These are phyloP conservation scores for Phyllosticta ampelicida DNA, from an alignment of 2,329 filamentous ascomycete species.

Conservation along the genomic window DNA sequence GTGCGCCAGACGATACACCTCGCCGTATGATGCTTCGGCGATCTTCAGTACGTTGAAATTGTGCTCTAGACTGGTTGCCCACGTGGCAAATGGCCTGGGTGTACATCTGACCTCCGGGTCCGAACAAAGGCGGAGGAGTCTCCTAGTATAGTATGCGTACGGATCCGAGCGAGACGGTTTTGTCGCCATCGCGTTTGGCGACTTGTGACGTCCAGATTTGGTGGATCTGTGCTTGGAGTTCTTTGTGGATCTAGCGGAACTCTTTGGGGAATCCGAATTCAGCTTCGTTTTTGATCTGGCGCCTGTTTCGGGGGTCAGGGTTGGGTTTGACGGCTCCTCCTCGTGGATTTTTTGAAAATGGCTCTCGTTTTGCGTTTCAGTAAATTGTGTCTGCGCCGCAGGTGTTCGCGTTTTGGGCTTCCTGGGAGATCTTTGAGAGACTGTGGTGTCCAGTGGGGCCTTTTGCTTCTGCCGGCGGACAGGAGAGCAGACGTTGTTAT, in stretches of 20 bases:
- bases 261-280: neutral
- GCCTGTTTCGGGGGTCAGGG: neutral
- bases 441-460: neutral
- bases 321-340: no score
- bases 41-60: slow-evolving; percentile 47
- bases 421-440: neutral
- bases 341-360: neutral
- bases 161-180: neutral
- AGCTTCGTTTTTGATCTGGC: neutral
- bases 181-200: neutral
- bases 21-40: slow-evolving; percentile 55
- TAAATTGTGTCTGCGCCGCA: neutral
- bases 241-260: neutral
- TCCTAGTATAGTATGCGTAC: slow-evolving; percentile 13
- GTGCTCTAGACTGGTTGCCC: slow-evolving; percentile 30
- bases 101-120: slow-evolving; percentile 12
- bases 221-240: neutral
- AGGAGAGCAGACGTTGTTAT: slow-evolving; percentile 1
- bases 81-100: slow-evolving; percentile 27
- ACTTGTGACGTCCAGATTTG: neutral
- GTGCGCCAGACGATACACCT: slow-evolving; percentile 49
- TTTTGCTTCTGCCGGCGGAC: neutral
- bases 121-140: slow-evolving; percentile 22
- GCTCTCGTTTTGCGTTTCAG: neutral
- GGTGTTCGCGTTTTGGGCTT: neutral